Conservation (phyloP, 2,329 filamentous ascomycete species). For the Colletotrichum abscissum region DNA sequence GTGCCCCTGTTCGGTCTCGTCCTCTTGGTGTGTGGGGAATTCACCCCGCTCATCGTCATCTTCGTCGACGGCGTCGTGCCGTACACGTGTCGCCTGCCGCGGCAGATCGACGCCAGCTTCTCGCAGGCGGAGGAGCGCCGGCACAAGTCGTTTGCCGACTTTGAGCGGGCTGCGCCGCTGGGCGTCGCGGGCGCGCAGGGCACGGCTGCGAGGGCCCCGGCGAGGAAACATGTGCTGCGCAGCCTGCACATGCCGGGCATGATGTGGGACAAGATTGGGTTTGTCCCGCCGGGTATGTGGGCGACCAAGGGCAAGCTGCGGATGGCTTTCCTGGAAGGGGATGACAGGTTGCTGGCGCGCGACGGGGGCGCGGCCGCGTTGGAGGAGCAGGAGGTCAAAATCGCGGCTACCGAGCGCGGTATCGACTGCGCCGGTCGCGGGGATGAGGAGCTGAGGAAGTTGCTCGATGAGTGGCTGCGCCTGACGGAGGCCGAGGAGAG, state of each 20-base stretch:
- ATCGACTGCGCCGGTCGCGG: conserved; percentile 67
- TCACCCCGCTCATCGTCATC: conserved; percentile 83
- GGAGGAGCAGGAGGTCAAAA: conserved; percentile 70
- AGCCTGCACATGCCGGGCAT: conserved; percentile 57
- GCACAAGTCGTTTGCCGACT: conserved; percentile 57
- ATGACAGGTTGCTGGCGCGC: conserved; percentile 75
- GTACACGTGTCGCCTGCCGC: conserved; percentile 83
- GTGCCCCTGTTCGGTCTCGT: conserved; percentile 83
- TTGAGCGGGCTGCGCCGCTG: conserved; percentile 47
- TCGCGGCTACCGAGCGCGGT: conserved; percentile 79
- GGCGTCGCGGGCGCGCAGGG: conserved; percentile 47
- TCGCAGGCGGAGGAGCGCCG: conserved; percentile 66
- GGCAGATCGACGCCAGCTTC: conserved; percentile 71
- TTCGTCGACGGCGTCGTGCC: conserved; percentile 79
- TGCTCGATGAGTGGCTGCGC: conserved; percentile 61
- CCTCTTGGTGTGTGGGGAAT: conserved; percentile 83
- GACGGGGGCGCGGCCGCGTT: conserved; percentile 72
- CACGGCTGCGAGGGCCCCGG: conserved; percentile 36
- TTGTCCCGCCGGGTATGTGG: conserved; percentile 63
- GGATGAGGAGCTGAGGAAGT: conserved; percentile 64
- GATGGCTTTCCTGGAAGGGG: conserved; percentile 73
- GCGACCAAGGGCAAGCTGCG: conserved; percentile 61
- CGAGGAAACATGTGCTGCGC: conserved; percentile 52
- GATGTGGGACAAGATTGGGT: conserved; percentile 62
- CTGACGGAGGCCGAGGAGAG: conserved; percentile 52